Base-by-base conservation (phyloP, 495 filamentous ascomycete genomes). In the Penicillium dipodomyicola region DNA sequence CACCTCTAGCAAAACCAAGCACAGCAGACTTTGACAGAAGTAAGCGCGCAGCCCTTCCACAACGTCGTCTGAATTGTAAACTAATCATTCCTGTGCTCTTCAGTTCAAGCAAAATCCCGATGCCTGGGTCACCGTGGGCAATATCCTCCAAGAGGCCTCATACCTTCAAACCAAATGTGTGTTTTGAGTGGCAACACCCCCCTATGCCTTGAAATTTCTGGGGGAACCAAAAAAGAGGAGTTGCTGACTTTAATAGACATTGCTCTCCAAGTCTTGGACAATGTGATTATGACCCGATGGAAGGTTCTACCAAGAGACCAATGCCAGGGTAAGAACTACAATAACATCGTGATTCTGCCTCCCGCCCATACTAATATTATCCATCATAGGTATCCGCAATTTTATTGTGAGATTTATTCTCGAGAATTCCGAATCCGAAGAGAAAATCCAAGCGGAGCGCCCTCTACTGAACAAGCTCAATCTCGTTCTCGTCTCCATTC, bases 101-200 rank as follows among this genome's bases (percentile, higher is more conserved):
- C 12, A 97, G 92, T 99, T 99, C 80, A 96, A 96, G 72, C 93
- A 97, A 77, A 94, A 96, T 64, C 92, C 92, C 37, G 94, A 99
- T 79, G 89, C 94, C 50, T 99, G 94, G 94, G 79, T 97, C 50
- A 81, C 96, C 69, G 94, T 97, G 59, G 94, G 96, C 65, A 92
- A 96, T 67, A 95, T 99, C 57, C 82, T 99, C 49, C 84, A 92
- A 72, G 85, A 91, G 62, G 87, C 95, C 49, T 86, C 84, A 69
- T 95, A 96, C 69, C 85, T 89, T 29, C 92, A 97, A 72, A 99
- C 94, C 30, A 99, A 99, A 80, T 98, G 92, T 94, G 73, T 64
- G 88, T 76, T 48, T 47, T 37, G 55, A 55, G 20, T 6, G 22
- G 14, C 19, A 44, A 19, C 19, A 25, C 32, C 32, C 10, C 40